Evolutionary conservation across 306 rosid species (phyloP).

Genomic region (Potentilla sterilis): DNA sequence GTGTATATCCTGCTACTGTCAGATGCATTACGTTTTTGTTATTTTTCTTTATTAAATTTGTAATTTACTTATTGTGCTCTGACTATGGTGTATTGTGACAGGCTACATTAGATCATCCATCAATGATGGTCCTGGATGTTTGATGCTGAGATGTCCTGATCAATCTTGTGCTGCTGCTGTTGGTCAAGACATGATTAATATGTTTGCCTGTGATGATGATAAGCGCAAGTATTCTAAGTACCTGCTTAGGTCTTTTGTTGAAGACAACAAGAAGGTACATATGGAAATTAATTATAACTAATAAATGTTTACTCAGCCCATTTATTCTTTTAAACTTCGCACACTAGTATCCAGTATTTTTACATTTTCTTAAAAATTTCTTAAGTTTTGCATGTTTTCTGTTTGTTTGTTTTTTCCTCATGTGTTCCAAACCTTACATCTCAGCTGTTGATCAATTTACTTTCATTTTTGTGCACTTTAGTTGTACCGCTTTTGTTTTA

Average conservation of each 20-base stretch:
- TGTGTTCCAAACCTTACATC: not conserved
- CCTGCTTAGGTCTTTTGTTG: constrained; percentile 75
- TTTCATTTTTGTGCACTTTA: not conserved
- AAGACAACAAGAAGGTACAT: constrained; percentile 76
- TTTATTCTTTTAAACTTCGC: not conserved
- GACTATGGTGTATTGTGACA: not conserved
- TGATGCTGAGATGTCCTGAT: constrained; percentile 86
- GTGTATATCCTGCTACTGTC: not conserved
- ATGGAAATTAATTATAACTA: not conserved
- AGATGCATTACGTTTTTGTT: not conserved
- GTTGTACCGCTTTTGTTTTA: not conserved
- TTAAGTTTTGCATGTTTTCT: not conserved
- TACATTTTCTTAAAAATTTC: not conserved
- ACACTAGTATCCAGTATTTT: constrained; percentile 4
- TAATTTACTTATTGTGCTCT: not conserved
- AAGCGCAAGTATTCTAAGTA: constrained; percentile 63
- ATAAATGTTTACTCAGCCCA: not conserved
- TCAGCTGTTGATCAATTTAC: not conserved
- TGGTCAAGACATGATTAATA: constrained; percentile 72
- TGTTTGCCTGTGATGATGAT: constrained; percentile 55
- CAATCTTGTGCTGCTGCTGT: constrained; percentile 76
- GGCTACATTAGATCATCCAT: constrained; percentile 78
- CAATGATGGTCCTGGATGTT: constrained; percentile 91
- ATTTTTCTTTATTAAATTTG: not conserved
- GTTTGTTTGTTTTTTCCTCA: not conserved